phyloP scores from a whole-genome alignment of 257 asterid genomes.

The Pogostemon cablin region DNA sequence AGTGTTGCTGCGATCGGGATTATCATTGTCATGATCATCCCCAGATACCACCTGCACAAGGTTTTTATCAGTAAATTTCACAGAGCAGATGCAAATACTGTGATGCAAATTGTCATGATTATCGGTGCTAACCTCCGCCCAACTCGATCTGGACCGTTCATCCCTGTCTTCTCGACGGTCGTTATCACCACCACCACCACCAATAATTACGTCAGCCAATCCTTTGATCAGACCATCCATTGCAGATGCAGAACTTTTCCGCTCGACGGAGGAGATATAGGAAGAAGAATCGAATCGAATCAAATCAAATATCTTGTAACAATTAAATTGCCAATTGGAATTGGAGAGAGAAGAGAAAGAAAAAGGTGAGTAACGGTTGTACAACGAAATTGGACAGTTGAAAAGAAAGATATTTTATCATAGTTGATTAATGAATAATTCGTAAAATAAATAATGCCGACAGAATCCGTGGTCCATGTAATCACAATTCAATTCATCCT shows the following conservation, averaged over 20 bases:
- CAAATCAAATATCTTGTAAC: neutral
- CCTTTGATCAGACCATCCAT: conserved; percentile 85
- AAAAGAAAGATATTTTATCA: too few species aligned
- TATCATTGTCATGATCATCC: conserved; percentile 44
- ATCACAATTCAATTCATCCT: too few species aligned
- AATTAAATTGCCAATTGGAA: neutral
- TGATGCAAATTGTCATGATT: too few species aligned
- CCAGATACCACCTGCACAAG: conserved; percentile 71
- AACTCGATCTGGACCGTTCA: conserved; percentile 72
- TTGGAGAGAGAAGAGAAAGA: neutral
- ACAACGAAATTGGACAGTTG: too few species aligned
- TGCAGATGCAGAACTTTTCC: neutral
- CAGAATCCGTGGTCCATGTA: too few species aligned
- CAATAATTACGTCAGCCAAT: conserved; percentile 56
- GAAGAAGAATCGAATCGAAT: neutral
- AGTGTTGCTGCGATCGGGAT: conserved; percentile 27
- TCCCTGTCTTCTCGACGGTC: conserved; percentile 35
- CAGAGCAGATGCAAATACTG: neutral
- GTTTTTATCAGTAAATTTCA: neutral
- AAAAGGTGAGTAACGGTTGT: too few species aligned
- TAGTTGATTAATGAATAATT: too few species aligned
- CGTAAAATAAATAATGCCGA: too few species aligned
- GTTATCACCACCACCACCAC: conserved; percentile 32
- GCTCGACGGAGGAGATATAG: neutral
- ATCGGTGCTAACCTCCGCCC: conserved; percentile 72